These are phyloP conservation scores for Secale cereale DNA, from an alignment of 176 grass and related monocot species.

Conservation along the genomic window DNA sequence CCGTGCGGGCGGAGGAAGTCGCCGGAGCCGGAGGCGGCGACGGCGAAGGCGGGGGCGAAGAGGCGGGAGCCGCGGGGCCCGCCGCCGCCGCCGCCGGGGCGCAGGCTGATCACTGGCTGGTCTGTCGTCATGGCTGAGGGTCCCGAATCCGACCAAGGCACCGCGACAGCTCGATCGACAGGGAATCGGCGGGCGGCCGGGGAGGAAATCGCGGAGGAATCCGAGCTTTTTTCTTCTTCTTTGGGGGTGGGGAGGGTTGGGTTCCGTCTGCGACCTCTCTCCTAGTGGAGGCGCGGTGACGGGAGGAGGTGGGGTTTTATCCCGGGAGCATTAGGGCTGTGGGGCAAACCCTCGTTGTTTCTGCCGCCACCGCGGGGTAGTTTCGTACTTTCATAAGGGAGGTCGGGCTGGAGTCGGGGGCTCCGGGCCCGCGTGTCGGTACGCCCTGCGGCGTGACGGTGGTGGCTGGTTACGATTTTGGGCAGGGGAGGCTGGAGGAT, in stretches of 20 bases:
- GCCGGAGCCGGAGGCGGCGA: constrained; percentile 31
- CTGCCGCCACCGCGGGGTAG: background rate
- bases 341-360: constrained; percentile 26
- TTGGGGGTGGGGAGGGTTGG: background rate
- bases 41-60: constrained; percentile 52
- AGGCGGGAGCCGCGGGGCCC: constrained; percentile 50
- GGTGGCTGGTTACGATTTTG: background rate
- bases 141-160: constrained; percentile 21
- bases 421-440: background rate
- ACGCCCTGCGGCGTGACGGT: background rate
- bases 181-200: constrained; percentile 14
- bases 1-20: constrained; percentile 50
- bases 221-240: background rate
- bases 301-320: constrained; percentile 45
- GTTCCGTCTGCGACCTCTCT: constrained; percentile 34
- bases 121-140: constrained; percentile 68
- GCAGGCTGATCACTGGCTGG: constrained; percentile 89
- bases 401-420: background rate
- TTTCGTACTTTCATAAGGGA: background rate
- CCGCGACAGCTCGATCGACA: constrained; percentile 26
- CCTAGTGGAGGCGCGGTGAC: constrained; percentile 24
- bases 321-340: constrained; percentile 39
- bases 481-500: background rate
- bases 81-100: constrained; percentile 86
- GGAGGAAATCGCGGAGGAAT: constrained; percentile 20